Evolutionary conservation across 129 eudicot genomes (phyloP), one percentile per base, ranked within the genome.

Genomic region (Arctium minus): DNA sequence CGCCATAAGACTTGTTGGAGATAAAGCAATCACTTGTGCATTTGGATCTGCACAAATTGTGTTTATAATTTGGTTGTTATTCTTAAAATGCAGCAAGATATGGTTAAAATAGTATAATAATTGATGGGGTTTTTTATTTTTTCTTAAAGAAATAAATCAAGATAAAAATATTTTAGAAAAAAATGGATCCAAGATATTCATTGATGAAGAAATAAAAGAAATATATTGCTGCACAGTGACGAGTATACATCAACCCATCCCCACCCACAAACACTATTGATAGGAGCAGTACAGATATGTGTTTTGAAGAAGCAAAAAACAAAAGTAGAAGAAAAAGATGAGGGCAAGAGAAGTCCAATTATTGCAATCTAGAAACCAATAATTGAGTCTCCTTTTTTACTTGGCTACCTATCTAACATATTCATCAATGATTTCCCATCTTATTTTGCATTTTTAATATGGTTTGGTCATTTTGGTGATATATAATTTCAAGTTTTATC

Each of bases 1-100:
- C 2, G 89, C 89, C 89, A 86, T 86, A 2, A 86, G 81, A 83
- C 86, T 86, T 11, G 80, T 86, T 50, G 89, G 89, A 7, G 89
- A 86, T 78, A 86, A 74, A 36, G 89, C 86, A 33, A 86, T 86
- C 4, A 86, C 89, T 82, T 86, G 83, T 42, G 89, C 89, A 64
- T 50, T 86, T 37, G 89, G 89, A 74, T 86, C 89, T 86, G 76
- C 64, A 38, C 22, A 46, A 46, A 46, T 11, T 8, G 9, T 56
- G 18, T 56, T 15, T 56, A 56, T 56, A 48, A 11, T 12, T 48
- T 48, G 60, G 60, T 11, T 48, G 60, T 48, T 42, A 42, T 42
- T 42, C 48, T 6, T 42, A 42, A 42, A 42, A 8, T 42, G 12
- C 50, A 8, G 10, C 50, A 42, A 9, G 56, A 46, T 46, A 46